Evolutionary conservation across 805 yeast genomes (phyloP), one percentile per base, ranked within the genome.

Genomic region (Suhomyces faveliae): DNA sequence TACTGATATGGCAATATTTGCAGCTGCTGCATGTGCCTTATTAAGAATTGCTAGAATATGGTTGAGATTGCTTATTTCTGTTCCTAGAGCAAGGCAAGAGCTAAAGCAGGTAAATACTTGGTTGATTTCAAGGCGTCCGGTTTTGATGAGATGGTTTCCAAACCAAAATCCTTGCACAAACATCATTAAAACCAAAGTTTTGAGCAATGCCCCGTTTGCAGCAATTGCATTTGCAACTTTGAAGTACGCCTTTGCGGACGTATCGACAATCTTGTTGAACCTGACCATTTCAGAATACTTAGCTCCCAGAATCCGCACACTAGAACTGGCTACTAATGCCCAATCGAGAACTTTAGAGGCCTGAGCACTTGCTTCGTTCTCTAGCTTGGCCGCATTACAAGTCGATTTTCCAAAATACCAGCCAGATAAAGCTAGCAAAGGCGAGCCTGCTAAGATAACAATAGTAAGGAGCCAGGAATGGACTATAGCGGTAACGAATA

Each of bases 161-260:
- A 85, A 92, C 89, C 96, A 90, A 57, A 94, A 87, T 0, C 92
- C 95, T 64, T 89, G 96, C 2, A 91, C 87, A 70, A 92, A 90
- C 83, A 90, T 84, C 60, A 83, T 61, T 33, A 89, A 69, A 0
- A 85, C 76, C 3, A 91, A 54, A 20, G 78, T 66, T 55, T 84
- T 78, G 43, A 85, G 64, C 0, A 78, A 38, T 0, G 87, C 84
- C 19, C 77, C 63, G 59, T 89, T 90, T 0, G 78, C 58, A 10
- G 83, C 70, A 4, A 80, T 66, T 12, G 73, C 76, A 21, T 80
- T 58, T n/a, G 80, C 71, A 37, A 74, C 58, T 39, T 70, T 70
- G 37, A 72, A 66, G 53, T 73, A 81, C 0, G 67, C 66, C 6
- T 40, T 48, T 1, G 75, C 73, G 8, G 77, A 71, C n/a, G 45